Evolutionary conservation across 1,284 basidiomycete species (phyloP), one percentile per base, ranked within the genome.

Genomic region (Malassezia cuniculi): DNA sequence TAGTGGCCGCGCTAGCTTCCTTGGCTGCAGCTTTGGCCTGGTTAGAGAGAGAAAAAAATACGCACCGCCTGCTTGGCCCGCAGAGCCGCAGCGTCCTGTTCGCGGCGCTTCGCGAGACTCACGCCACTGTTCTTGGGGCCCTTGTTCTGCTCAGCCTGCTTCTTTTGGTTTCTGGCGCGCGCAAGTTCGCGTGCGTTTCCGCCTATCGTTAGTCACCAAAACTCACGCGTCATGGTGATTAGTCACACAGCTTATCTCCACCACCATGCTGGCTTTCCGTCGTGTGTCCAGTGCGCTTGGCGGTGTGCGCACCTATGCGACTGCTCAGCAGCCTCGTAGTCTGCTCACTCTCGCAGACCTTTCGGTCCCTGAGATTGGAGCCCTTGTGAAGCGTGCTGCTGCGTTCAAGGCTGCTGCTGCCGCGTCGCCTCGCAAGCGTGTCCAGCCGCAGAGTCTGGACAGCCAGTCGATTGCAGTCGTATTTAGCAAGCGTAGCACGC

Each of bases 401-500:
- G 51, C 71, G 21, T 74, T 83, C 51, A 85, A 85, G 57, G 71
- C 54, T 16, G 56, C 54, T 31, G 42, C 40, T 21, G 41, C 41
- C 36, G 48, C 54, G 8, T 41, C 40, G 15, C 34, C 38, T 1
- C 48, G 47, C 2, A 31, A 51, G 27, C 40, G 40, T 14, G 44
- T 46, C 20, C 38, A 62, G 27, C 46, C 54, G 34, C 55, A 81
- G 63, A 77, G 78, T 2, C 72, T 93, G 4, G 75, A 76, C 52
- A 76, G 76, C 65, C 85, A 87, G 68, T 78, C 82, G 0, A 75
- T 95, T 44, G 90, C 87, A 0, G 71, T 97, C 43, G 69, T 95
- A 30, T 97, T 97, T 68, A 81, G 78, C 15, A 97, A 97, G 68
- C 78, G 90, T 28, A 85, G 81, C 59, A 95, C 90, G 0, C 76